Percentiles rank a stretch among this genome's conserved stretches.
Evolutionary conservation across 2,329 filamentous ascomycete genomes (phyloP).

Genomic region (Claviceps sp.): DNA sequence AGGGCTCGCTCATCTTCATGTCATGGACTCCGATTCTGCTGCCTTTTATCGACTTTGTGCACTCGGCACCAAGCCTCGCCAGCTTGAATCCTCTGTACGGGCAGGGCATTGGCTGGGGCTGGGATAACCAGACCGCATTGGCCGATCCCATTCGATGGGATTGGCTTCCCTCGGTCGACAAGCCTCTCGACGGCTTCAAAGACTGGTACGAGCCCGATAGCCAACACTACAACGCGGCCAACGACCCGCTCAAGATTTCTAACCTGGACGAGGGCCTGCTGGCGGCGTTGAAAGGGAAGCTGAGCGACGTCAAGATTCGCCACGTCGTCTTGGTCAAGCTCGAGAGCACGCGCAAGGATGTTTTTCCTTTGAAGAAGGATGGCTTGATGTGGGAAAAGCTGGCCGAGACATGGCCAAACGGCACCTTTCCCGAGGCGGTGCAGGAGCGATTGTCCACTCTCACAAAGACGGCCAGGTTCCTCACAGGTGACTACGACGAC

Average conservation of each 20-base stretch:
- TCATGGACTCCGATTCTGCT: constrained; percentile 22
- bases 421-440: constrained; percentile 19
- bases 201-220: constrained; percentile 14
- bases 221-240: constrained; percentile 20
- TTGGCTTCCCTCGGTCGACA: constrained; percentile 12
- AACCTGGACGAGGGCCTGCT: constrained; percentile 24
- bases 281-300: constrained; percentile 12
- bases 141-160: constrained; percentile 8
- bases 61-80: constrained; percentile 17
- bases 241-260: constrained; percentile 27
- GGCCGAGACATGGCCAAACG: constrained; percentile 18
- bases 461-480: constrained; percentile 18
- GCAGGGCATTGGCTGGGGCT: constrained; percentile 14
- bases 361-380: constrained; percentile 29
- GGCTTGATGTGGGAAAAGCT: constrained; percentile 24
- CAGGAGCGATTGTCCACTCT: constrained; percentile 15
- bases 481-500: constrained; percentile 22
- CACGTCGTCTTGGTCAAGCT: constrained; percentile 29
- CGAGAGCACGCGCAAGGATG: constrained; percentile 30
- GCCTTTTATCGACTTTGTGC: constrained; percentile 21
- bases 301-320: constrained; percentile 23
- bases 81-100: constrained; percentile 13
- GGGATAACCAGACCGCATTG: constrained; percentile 17
- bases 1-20: constrained; percentile 20
- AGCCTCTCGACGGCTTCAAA: constrained; percentile 11